These are phyloP conservation scores for Penstemon barbatus DNA, from an alignment of 257 asterid genomes.

Conservation along the genomic window DNA sequence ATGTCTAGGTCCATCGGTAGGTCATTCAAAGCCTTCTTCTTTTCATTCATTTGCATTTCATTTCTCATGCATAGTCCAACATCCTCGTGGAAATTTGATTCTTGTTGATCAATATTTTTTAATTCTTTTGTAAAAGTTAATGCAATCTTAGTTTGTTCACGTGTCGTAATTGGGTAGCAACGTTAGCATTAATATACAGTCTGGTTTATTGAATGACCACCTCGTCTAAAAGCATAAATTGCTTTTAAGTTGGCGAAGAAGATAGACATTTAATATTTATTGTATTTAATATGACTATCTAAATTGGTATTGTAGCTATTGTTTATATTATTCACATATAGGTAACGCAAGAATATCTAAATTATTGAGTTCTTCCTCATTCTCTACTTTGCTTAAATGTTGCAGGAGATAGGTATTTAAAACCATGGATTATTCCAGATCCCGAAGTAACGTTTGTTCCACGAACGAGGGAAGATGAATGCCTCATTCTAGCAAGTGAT, in stretches of 20 bases:
- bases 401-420: slow-evolving; percentile 88
- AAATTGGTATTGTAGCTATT: neutral
- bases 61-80: neutral
- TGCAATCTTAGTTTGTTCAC: slow-evolving; percentile 1
- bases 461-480: slow-evolving; percentile 69
- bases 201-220: too few species aligned
- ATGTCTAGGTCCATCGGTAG: slow-evolving; percentile 97
- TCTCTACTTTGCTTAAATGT: slow-evolving; percentile 10
- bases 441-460: slow-evolving; percentile 82
- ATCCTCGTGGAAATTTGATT: neutral
- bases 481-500: slow-evolving; percentile 87
- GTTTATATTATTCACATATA: neutral
- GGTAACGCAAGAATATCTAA: neutral
- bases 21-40: slow-evolving; percentile 24
- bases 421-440: slow-evolving; percentile 87
- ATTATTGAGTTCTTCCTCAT: neutral
- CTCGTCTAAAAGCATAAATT: too few species aligned
- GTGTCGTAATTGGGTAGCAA: neutral
- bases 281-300: neutral
- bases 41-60: slow-evolving; percentile 9
- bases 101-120: neutral
- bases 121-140: neutral
- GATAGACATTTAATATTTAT: too few species aligned
- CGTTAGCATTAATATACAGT: too few species aligned
- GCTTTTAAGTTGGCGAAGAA: too few species aligned